These are phyloP conservation scores for Nematocida parisii DNA, from an alignment of 371 early-diverging fungal genomes.

Conservation along the genomic window DNA sequence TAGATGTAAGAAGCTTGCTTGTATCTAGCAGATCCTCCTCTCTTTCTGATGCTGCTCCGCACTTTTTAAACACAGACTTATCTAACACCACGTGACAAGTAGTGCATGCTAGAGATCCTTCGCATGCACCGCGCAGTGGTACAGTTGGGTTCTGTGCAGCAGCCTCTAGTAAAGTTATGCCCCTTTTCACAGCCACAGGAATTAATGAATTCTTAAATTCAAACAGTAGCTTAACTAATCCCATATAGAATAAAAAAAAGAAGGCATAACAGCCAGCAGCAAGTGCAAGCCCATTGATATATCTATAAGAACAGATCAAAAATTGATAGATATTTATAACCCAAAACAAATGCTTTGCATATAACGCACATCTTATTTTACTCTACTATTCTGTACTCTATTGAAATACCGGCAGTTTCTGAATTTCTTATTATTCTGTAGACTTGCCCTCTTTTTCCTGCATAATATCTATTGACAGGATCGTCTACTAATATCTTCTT, in stretches of 20 bases:
- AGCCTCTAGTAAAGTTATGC: constrained; percentile 82
- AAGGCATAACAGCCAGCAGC: not conserved
- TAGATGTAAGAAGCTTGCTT: constrained; percentile 90
- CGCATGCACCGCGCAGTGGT: constrained; percentile 96
- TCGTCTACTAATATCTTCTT: constrained; percentile 85
- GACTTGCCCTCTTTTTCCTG: constrained; percentile 87
- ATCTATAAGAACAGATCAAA: no score
- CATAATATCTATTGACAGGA: constrained; percentile 91
- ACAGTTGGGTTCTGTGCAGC: constrained; percentile 84
- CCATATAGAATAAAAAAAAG: constrained; percentile 44
- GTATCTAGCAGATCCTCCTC: constrained; percentile 98
- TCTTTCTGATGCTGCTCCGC: constrained; percentile 82
- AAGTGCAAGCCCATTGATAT: no score
- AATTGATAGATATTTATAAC: no score
- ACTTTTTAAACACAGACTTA: constrained; percentile 76
- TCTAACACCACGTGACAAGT: constrained; percentile 86
- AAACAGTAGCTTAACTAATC: constrained; percentile 31
- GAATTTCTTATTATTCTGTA: constrained; percentile 87
- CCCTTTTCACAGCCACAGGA: constrained; percentile 67
- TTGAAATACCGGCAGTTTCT: constrained; percentile 91
- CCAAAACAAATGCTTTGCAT: no score
- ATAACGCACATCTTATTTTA: not conserved
- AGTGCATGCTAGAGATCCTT: constrained; percentile 75
- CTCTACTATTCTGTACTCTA: constrained; percentile 78
- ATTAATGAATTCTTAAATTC: constrained; percentile 8